Conservation (phyloP, 306 rosid species). For the Mucuna pruriens region DNA sequence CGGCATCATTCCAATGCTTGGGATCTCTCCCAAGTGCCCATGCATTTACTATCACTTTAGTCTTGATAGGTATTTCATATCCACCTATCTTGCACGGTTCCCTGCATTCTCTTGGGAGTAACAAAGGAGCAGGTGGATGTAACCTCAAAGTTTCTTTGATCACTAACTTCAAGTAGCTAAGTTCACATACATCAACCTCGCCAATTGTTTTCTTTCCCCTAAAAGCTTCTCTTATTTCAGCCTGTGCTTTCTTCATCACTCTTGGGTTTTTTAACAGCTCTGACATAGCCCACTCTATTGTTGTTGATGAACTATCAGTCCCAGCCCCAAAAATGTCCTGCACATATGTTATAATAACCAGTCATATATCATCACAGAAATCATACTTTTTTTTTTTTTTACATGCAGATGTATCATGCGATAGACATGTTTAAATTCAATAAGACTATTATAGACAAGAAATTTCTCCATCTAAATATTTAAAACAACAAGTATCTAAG, state of each 20-base stretch:
- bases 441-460: too few species aligned
- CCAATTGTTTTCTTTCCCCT: slow-evolving; percentile 12
- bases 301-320: slow-evolving; percentile 41
- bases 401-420: too few species aligned
- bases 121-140: slow-evolving; percentile 46
- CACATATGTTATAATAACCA: background rate
- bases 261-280: slow-evolving; percentile 45
- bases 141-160: slow-evolving; percentile 47
- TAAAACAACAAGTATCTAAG: too few species aligned
- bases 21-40: slow-evolving; percentile 55
- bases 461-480: too few species aligned
- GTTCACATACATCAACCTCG: slow-evolving; percentile 10
- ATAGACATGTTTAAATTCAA: too few species aligned
- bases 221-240: slow-evolving; percentile 39
- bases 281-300: slow-evolving; percentile 44
- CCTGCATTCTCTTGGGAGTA: slow-evolving; percentile 51
- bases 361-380: background rate
- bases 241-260: slow-evolving; percentile 36
- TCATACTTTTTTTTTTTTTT: too few species aligned
- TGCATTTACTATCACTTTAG: slow-evolving; percentile 47
- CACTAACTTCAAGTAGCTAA: slow-evolving; percentile 41
- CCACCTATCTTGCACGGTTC: slow-evolving; percentile 34
- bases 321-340: slow-evolving; percentile 48
- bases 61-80: slow-evolving; percentile 32
- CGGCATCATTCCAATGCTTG: slow-evolving; percentile 37